phyloP scores from a whole-genome alignment of 257 asterid species.

The Buddleja alternifolia region DNA sequence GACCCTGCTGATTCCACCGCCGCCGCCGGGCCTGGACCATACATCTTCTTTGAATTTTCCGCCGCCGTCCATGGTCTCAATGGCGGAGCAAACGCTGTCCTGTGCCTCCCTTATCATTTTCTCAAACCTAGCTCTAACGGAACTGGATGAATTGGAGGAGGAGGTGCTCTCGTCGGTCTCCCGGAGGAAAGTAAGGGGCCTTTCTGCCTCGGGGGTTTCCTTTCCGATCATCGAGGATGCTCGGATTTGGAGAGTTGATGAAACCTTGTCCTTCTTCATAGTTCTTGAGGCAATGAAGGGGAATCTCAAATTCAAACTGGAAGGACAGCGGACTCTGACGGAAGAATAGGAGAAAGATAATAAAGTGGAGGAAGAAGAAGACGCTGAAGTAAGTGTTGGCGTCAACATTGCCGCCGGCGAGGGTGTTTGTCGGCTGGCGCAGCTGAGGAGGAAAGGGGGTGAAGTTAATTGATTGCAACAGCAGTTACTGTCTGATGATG shows the following conservation, averaged over 20 bases:
- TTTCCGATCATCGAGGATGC: conserved; percentile 59
- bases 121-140: conserved; percentile 79
- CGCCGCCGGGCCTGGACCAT: conserved; percentile 99
- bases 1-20: conserved; percentile 98
- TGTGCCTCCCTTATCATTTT: conserved; percentile 91
- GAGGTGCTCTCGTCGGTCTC: conserved; percentile 46
- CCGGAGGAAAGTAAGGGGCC: conserved; percentile 73
- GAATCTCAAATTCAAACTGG: conserved; percentile 14
- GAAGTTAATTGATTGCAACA: background rate
- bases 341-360: conserved; percentile 27
- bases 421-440: conserved; percentile 27
- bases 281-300: conserved; percentile 24
- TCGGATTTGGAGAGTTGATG: conserved; percentile 31
- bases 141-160: conserved; percentile 29
- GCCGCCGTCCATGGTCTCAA: conserved; percentile 76
- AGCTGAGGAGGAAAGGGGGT: conserved; percentile 1
- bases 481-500: conserved; percentile 1
- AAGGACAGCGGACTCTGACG: conserved; percentile 28
- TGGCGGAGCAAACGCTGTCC: conserved; percentile 73
- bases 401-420: conserved; percentile 44
- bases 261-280: background rate
- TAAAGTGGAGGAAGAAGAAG: conserved; percentile 28
- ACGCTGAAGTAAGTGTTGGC: conserved; percentile 26
- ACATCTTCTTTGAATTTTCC: conserved; percentile 84
- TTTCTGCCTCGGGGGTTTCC: conserved; percentile 56